A percentile compares a stretch with the other conserved stretches of the same genome.
Conservation (phyloP, 805 yeast species). For the Sugiyamaella boreocaroliniensis region DNA sequence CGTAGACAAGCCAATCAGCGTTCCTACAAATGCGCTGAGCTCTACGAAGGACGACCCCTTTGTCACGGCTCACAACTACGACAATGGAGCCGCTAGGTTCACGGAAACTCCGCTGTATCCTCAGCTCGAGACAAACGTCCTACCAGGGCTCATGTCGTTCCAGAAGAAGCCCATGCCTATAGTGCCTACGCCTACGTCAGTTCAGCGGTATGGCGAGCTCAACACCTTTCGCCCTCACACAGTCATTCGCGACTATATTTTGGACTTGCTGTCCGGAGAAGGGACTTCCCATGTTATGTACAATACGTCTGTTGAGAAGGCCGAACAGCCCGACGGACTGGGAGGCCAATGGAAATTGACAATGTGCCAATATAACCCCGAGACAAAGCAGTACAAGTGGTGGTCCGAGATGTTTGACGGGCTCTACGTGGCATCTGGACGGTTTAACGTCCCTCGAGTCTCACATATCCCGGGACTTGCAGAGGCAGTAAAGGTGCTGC, state of each 20-base stretch:
- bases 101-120: conserved; percentile 11
- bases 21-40: conserved; percentile 1
- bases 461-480: conserved; percentile 50
- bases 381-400: conserved; percentile 25
- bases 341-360: conserved; percentile 30
- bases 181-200: neutral
- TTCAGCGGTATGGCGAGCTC: conserved; percentile 5
- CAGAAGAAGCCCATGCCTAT: conserved; percentile 5
- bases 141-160: conserved; percentile 13
- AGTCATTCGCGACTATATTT: conserved; percentile 4
- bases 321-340: conserved; percentile 21
- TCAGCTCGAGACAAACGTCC: conserved; percentile 12
- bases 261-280: conserved; percentile 2
- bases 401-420: conserved; percentile 43
- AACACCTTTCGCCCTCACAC: conserved; percentile 10
- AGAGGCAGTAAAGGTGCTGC: conserved; percentile 35
- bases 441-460: conserved; percentile 50
- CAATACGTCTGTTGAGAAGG: conserved; percentile 29
- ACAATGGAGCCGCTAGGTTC: neutral
- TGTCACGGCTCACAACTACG: neutral
- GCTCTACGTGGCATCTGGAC: conserved; percentile 56
- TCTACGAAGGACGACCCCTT: neutral
- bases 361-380: conserved; percentile 10
- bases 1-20: neutral
- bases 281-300: conserved; percentile 19